These are phyloP conservation scores for Tricholoma bakamatsutake DNA, from an alignment of 768 basidiomycete species.

Conservation along the genomic window DNA sequence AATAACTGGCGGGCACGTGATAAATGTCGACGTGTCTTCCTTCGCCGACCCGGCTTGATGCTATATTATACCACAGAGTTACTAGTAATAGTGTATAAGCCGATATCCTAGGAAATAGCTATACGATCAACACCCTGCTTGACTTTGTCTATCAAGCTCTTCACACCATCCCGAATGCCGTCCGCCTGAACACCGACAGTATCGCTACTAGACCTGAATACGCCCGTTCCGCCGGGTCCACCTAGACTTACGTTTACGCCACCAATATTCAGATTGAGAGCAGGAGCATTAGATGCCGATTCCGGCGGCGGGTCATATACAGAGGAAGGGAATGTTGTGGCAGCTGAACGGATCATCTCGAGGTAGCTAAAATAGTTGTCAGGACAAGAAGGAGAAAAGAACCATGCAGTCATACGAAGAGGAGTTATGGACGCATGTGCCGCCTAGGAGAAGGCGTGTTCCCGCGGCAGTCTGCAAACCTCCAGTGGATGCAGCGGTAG, in stretches of 20 bases:
- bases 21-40: conserved; percentile 26
- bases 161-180: conserved; percentile 84
- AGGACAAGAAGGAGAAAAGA: conserved; percentile 7
- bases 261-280: conserved; percentile 88
- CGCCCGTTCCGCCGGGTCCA: conserved; percentile 75
- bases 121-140: conserved; percentile 77
- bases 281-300: conserved; percentile 63
- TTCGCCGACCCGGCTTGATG: too few relatives aligned
- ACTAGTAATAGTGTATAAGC: neutral
- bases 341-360: conserved; percentile 80
- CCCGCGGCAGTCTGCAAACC: conserved; percentile 49
- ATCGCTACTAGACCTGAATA: conserved; percentile 79
- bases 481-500: conserved; percentile 40
- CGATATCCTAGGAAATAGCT: conserved; percentile 31
- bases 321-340: conserved; percentile 51
- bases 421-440: conserved; percentile 94
- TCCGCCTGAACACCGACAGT: conserved; percentile 74
- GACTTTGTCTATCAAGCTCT: conserved; percentile 83
- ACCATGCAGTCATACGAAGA: conserved; percentile 52
- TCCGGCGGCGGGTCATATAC: conserved; percentile 77
- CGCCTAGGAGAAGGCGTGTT: conserved; percentile 80
- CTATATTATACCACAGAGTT: too few relatives aligned
- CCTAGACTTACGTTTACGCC: conserved; percentile 92
- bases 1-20: conserved; percentile 2
- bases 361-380: conserved; percentile 53